phyloP scores from a whole-genome alignment of 208 protist genomes.

The Leptomonas pyrrhocoris region DNA sequence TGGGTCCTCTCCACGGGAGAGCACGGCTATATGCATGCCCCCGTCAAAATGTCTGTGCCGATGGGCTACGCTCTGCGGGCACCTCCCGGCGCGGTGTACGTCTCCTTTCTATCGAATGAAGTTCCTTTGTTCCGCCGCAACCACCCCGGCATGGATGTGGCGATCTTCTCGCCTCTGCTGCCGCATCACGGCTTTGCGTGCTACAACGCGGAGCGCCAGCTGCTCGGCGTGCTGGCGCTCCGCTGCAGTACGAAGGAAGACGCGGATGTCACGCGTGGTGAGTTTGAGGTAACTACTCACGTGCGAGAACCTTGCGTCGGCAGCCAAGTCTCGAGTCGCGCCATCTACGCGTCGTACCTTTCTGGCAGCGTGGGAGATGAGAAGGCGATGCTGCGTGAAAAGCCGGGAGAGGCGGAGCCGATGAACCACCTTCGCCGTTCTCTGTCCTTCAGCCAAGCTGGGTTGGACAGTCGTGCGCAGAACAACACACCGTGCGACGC shows the following conservation, averaged over 20 bases:
- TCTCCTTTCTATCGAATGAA: conserved; percentile 71
- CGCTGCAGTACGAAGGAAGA: conserved; percentile 41
- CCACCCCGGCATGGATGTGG: conserved; percentile 33
- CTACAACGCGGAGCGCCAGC: conserved; percentile 42
- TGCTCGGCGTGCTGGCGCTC: conserved; percentile 61
- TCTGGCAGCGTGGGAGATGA: conserved; percentile 24
- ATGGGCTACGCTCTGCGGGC: conserved; percentile 35
- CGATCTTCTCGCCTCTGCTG: conserved; percentile 31
- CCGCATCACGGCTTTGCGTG: conserved; percentile 79
- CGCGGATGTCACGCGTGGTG: conserved; percentile 18
- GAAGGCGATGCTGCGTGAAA: not conserved
- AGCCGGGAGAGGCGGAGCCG: not conserved
- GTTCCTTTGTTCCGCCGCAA: conserved; percentile 65
- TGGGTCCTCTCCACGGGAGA: conserved; percentile 64
- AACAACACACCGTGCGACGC: conserved; percentile 14
- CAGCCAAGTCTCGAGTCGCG: conserved; percentile 11
- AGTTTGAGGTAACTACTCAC: conserved; percentile 41
- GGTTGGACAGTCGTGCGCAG: not conserved
- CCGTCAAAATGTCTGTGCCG: conserved; percentile 30
- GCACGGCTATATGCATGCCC: conserved; percentile 59
- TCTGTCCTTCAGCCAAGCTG: conserved; percentile 4
- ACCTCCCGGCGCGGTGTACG: conserved; percentile 35
- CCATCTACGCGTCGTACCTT: conserved; percentile 46
- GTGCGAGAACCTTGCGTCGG: conserved; percentile 16
- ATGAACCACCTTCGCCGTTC: conserved; percentile 13